Evolutionary conservation across 495 filamentous ascomycete species (phyloP), one percentile per base, ranked within the genome.

Genomic region (Hypoxylon lienhwacheense): DNA sequence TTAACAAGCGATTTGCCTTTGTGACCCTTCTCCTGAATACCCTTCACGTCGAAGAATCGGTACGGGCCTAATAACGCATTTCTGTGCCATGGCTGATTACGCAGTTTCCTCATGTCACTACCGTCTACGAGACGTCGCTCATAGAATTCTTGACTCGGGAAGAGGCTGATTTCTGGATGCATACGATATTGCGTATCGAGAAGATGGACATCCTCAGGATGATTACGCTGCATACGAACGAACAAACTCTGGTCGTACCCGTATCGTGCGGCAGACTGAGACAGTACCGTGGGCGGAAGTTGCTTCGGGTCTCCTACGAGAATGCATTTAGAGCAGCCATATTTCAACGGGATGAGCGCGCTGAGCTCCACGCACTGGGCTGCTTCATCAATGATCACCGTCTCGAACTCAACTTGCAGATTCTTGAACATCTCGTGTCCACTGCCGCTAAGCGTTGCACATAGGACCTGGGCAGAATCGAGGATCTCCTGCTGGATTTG

Each of bases 241-340:
- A 98, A 98, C 70, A 98, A 77, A 75, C 89, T 95, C 73, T 97
- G 92, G 65, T 97, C 95, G 71, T 97, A 98, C 54, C 91, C 88
- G 70, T 91, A 97, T 32, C 85, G 81, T 10, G 91, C 90, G 11
- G 95, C 93, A 60, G 91, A 90, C 61, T 89, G 86, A 11, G 95
- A 97, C 17, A 98, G 79, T 20, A 98, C 93, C 1, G 93, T 98
- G 2, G 93, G 93, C 3, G 93, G 93, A 55, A 98, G 74, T 65
- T 98, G 93, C 64, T 98, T 96, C 0, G 93, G 93, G 73, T 98
- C 93, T 72, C 93, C 93, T 19, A 98, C 93, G 22, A 98, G 83
- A 50, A 98, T 89, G 71, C 95, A 97, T 69, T 97, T 97, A 10
- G 88, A 86, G 67, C 91, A 96, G 15, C 93, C 93, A 62, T 97